Evolutionary conservation across 805 yeast species (phyloP).

Genomic region (Ogataea nakhonphanomensis): DNA sequence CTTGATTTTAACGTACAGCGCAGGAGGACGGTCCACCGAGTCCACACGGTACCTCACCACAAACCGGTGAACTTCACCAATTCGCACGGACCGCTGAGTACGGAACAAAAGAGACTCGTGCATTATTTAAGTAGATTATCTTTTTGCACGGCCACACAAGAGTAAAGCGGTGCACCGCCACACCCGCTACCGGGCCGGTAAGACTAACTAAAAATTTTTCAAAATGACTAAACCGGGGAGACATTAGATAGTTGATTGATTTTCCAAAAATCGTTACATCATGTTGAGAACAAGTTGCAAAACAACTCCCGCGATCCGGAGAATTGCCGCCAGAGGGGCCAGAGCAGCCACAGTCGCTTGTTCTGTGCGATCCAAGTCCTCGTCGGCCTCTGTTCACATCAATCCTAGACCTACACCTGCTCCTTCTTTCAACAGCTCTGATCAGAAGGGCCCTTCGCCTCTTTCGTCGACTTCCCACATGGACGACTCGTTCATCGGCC

Average conservation of each 20-base stretch:
- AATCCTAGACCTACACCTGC: slow-evolving; percentile 40
- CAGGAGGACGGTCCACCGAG: slow-evolving; percentile 11
- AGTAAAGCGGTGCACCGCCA: slow-evolving; percentile 6
- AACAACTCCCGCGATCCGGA: slow-evolving; percentile 8
- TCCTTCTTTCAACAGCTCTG: slow-evolving; percentile 45
- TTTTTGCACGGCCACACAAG: slow-evolving; percentile 9
- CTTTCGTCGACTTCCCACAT: slow-evolving; percentile 30
- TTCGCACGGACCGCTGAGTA: slow-evolving; percentile 39
- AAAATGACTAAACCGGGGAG: slow-evolving; percentile 11
- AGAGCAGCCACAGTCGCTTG: slow-evolving; percentile 1
- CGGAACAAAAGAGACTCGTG: slow-evolving; percentile 21
- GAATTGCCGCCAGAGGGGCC: slow-evolving; percentile 6
- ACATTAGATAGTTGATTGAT: slow-evolving; percentile 3
- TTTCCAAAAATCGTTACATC: neutral
- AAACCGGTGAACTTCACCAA: slow-evolving; percentile 60
- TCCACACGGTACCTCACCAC: slow-evolving; percentile 46
- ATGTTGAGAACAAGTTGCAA: slow-evolving; percentile 9
- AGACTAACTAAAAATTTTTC: slow-evolving; percentile 5
- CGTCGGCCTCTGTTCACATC: slow-evolving; percentile 20
- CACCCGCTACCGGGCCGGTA: slow-evolving; percentile 13
- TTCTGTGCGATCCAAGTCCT: slow-evolving; percentile 20
- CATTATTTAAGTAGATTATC: neutral
- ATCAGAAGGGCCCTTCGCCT: slow-evolving; percentile 20
- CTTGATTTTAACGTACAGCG: slow-evolving; percentile 55
- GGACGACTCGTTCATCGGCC: slow-evolving; percentile 89